Percentiles rank a stretch among this genome's conserved stretches.
These are phyloP conservation scores for Musa itinerans DNA, from an alignment of 176 grass and related monocot genomes.

Conservation along the genomic window DNA sequence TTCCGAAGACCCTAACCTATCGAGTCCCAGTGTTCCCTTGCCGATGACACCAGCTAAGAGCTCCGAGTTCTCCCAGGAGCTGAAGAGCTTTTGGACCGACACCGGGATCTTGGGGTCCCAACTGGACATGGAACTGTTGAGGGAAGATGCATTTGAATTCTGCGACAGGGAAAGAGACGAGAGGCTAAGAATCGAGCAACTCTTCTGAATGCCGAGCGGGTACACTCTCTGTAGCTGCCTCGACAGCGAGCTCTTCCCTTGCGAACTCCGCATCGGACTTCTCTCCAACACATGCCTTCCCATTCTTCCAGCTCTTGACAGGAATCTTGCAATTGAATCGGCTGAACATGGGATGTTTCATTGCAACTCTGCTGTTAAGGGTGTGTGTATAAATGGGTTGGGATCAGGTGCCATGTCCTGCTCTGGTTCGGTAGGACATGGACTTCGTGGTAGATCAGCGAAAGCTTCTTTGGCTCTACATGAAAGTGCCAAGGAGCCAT, in stretches of 20 bases:
- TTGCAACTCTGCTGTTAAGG: slow-evolving; percentile 13
- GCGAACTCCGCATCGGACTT: slow-evolving; percentile 40
- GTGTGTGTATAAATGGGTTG: slow-evolving; percentile 11
- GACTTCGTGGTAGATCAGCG: slow-evolving; percentile 89
- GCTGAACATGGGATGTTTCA: slow-evolving; percentile 7
- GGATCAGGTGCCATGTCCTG: slow-evolving; percentile 41
- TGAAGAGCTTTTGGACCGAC: slow-evolving; percentile 38
- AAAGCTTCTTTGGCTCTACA: slow-evolving; percentile 68
- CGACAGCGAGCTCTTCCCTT: slow-evolving; percentile 42
- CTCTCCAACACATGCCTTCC: slow-evolving; percentile 55
- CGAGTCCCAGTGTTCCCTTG: slow-evolving; percentile 31
- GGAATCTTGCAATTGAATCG: slow-evolving; percentile 29
- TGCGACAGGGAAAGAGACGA: slow-evolving; percentile 93
- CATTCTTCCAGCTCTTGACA: slow-evolving; percentile 37
- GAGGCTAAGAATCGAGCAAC: slow-evolving; percentile 61
- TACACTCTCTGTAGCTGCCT: slow-evolving; percentile 55
- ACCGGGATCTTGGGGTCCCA: slow-evolving; percentile 84
- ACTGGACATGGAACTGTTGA: slow-evolving; percentile 81
- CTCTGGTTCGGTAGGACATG: slow-evolving; percentile 73
- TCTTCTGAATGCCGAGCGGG: slow-evolving; percentile 64
- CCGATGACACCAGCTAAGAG: slow-evolving; percentile 32
- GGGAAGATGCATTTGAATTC: slow-evolving; percentile 89
- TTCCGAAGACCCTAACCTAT: background rate
- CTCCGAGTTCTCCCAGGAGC: slow-evolving; percentile 51
- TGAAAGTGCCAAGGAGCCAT: slow-evolving; percentile 10